Conservation (phyloP, 495 filamentous ascomycete genomes). For the Podospora pseudoanserina region DNA sequence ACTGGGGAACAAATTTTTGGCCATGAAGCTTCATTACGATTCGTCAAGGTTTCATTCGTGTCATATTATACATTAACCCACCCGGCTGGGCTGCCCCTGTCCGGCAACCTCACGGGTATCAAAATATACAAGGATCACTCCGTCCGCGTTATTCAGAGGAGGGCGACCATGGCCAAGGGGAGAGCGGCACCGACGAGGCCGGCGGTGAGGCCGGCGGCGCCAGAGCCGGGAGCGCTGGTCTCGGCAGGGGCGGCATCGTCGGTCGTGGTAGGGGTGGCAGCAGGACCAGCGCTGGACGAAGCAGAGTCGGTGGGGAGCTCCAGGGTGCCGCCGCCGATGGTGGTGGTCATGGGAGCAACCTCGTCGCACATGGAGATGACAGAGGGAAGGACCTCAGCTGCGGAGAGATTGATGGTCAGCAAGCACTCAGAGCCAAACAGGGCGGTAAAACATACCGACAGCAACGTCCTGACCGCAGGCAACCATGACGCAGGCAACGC, state of each 20-base stretch:
- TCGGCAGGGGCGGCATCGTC: neutral
- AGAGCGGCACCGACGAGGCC: constrained; percentile 3
- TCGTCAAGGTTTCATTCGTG: neutral
- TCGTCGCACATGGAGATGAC: constrained; percentile 21
- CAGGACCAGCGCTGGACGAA: neutral
- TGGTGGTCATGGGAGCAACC: constrained; percentile 10
- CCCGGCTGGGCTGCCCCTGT: neutral
- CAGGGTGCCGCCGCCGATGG: neutral
- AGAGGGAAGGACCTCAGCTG: constrained; percentile 26
- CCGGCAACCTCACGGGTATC: neutral
- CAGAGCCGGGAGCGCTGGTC: neutral
- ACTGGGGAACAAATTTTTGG: neutral
- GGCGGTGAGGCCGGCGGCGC: constrained; percentile 2
- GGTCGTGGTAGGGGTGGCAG: neutral
- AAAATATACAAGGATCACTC: neutral
- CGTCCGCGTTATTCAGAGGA: neutral
- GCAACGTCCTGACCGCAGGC: constrained; percentile 22
- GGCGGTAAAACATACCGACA: constrained; percentile 8
- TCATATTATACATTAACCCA: constrained; percentile 6
- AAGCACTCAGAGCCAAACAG: neutral
- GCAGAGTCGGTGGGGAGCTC: neutral
- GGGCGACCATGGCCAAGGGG: constrained; percentile 5
- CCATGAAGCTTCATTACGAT: neutral
- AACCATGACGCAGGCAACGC: constrained; percentile 25
- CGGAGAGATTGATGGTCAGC: neutral